phyloP scores from a whole-genome alignment of 164 flowering plant species.

The Nelumbo lutea region DNA sequence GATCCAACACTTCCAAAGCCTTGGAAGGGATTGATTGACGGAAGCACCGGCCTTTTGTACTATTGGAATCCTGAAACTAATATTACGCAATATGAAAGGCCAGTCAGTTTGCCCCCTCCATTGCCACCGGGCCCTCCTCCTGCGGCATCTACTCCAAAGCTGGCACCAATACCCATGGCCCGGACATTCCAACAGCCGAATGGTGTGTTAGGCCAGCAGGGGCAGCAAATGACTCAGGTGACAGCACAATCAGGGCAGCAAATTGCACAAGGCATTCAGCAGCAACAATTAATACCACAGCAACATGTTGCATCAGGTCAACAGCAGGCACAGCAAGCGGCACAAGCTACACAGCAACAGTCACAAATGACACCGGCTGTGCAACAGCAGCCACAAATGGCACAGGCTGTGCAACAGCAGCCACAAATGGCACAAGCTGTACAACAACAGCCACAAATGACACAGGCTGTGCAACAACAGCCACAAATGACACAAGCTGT shows the following conservation, averaged over 20 bases:
- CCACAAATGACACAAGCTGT: neutral
- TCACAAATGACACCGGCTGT: conserved; percentile 17
- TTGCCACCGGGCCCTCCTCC: conserved; percentile 45
- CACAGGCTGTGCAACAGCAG: conserved; percentile 20
- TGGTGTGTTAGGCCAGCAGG: conserved; percentile 22
- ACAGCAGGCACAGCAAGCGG: conserved; percentile 13
- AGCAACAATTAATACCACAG: conserved; percentile 21
- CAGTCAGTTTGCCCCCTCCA: conserved; percentile 31
- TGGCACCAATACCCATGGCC: conserved; percentile 36
- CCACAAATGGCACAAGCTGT: conserved; percentile 11
- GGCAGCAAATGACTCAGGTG: conserved; percentile 21
- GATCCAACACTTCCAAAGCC: conserved; percentile 87
- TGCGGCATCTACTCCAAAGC: conserved; percentile 28
- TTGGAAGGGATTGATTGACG: conserved; percentile 91
- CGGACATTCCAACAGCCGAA: conserved; percentile 23
- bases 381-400: conserved; percentile 20
- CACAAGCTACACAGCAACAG: conserved; percentile 13
- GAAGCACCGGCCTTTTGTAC: conserved; percentile 57
- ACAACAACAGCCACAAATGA: conserved; percentile 25
- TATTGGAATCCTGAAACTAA: conserved; percentile 75
- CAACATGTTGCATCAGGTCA: conserved; percentile 20
- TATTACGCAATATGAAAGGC: conserved; percentile 68
- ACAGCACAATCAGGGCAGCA: conserved; percentile 29
- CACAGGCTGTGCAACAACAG: conserved; percentile 20
- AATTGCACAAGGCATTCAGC: conserved; percentile 26